Evolutionary conservation across 1,284 basidiomycete species (phyloP).

Genomic region (Ganoderma leucocontextum): DNA sequence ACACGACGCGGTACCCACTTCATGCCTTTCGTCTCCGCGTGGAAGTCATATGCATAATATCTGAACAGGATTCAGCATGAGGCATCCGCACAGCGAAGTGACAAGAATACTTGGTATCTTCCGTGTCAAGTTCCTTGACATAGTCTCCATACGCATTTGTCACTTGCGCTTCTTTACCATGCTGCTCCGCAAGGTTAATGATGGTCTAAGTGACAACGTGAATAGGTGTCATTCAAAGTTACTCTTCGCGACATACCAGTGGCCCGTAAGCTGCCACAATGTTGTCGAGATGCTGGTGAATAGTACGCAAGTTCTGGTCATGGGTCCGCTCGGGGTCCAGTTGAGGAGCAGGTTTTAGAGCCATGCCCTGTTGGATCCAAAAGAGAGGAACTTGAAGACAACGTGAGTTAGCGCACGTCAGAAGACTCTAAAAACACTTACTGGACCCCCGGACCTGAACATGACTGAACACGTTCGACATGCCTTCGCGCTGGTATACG

Average conservation of each 20-base stretch:
- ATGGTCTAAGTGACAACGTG: constrained; percentile 60
- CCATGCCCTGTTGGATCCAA: constrained; percentile 88
- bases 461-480: constrained; percentile 84
- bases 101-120: constrained; percentile 68
- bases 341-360: constrained; percentile 88
- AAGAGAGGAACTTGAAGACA: constrained; percentile 78
- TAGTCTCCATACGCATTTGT: constrained; percentile 83
- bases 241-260: constrained; percentile 56
- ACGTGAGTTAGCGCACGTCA: constrained; percentile 17
- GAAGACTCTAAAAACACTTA: constrained; percentile 44
- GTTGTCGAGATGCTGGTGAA: constrained; percentile 80
- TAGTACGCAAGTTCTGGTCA: constrained; percentile 74
- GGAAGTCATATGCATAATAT: constrained; percentile 89
- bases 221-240: background rate
- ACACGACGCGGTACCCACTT: constrained; percentile 60
- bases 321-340: constrained; percentile 78
- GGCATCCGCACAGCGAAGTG: too few relatives aligned
- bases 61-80: constrained; percentile 24
- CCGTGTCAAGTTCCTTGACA: constrained; percentile 64
- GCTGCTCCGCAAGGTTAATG: constrained; percentile 91
- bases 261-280: constrained; percentile 79
- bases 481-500: constrained; percentile 65
- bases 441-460: constrained; percentile 92
- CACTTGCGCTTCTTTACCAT: constrained; percentile 86
- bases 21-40: constrained; percentile 90